Percentiles rank a stretch among this genome's conserved stretches.
Evolutionary conservation across 1,139 yeast genomes (phyloP).

Genomic region (Hyphopichia buzzinii): DNA sequence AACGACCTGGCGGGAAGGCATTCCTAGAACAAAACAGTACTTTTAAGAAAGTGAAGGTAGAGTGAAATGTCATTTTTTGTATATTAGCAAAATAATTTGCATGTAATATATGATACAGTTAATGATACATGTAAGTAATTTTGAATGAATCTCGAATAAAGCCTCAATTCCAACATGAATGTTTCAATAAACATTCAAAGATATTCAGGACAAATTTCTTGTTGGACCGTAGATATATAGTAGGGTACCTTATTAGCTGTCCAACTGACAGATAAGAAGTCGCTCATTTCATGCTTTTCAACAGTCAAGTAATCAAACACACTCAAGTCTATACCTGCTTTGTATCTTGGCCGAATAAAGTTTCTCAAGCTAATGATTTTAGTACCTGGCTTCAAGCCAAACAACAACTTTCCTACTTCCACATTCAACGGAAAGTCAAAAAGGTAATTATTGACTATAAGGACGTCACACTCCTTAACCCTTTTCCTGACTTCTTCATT

Average conservation of each 20-base stretch:
- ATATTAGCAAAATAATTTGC: too few relatives aligned
- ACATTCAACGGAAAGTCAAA: slow-evolving; percentile 73
- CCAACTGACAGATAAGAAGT: slow-evolving; percentile 80
- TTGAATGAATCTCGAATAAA: too few relatives aligned
- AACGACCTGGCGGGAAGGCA: neutral
- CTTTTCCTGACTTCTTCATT: slow-evolving; percentile 54
- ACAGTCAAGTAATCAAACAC: slow-evolving; percentile 63
- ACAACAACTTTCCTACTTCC: slow-evolving; percentile 63
- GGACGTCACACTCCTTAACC: slow-evolving; percentile 64
- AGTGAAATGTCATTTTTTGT: too few relatives aligned
- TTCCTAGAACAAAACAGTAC: neutral
- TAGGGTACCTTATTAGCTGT: slow-evolving; percentile 82
- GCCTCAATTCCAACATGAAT: too few relatives aligned
- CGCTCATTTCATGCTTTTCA: slow-evolving; percentile 61
- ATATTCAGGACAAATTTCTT: slow-evolving; percentile 29
- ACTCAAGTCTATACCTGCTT: slow-evolving; percentile 55
- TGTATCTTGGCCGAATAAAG: slow-evolving; percentile 60
- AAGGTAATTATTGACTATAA: slow-evolving; percentile 78
- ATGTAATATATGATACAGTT: too few relatives aligned
- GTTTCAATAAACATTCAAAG: slow-evolving; percentile 13
- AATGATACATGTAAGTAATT: too few relatives aligned
- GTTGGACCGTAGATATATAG: slow-evolving; percentile 71
- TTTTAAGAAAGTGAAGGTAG: neutral
- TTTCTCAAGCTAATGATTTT: slow-evolving; percentile 77
- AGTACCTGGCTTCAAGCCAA: slow-evolving; percentile 68